Conservation (phyloP, 441 rosid genomes). For the Sinapis alba region DNA sequence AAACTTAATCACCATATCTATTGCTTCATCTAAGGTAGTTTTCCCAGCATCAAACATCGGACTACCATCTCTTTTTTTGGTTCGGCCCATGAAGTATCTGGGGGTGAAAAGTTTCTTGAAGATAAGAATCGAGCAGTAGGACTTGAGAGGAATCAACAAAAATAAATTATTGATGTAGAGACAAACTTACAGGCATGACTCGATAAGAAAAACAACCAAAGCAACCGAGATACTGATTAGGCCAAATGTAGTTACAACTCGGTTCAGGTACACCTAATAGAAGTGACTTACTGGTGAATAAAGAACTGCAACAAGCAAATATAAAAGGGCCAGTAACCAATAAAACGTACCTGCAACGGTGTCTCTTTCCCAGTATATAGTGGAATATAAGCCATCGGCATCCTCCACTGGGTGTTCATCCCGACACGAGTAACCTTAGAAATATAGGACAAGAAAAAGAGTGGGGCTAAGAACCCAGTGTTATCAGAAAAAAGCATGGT, state of each 20-base stretch:
- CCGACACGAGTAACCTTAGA: constrained; percentile 6
- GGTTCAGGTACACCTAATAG: constrained; percentile 4
- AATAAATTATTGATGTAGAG: not conserved
- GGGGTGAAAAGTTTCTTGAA: not conserved
- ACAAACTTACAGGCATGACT: not conserved
- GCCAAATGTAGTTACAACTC: not conserved
- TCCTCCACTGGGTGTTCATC: constrained; percentile 5
- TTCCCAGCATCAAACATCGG: constrained; percentile 5
- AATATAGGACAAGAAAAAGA: not conserved
- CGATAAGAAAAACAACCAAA: constrained; percentile 7
- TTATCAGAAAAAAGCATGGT: not conserved
- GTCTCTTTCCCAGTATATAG: not conserved
- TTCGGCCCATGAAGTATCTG: constrained; percentile 10
- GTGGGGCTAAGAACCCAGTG: not conserved
- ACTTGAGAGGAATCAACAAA: not conserved
- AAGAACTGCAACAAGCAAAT: not conserved
- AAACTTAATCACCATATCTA: constrained; percentile 2
- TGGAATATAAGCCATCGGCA: not conserved
- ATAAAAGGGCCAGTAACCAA: not conserved
- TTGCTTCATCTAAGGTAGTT: not conserved
- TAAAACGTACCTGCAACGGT: constrained; percentile 1
- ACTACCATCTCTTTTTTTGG: not conserved
- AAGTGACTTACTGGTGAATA: not conserved
- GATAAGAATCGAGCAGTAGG: not conserved
- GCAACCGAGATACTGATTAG: constrained; percentile 2